phyloP scores from a whole-genome alignment of 164 flowering plant genomes.

The Macadamia integrifolia region DNA sequence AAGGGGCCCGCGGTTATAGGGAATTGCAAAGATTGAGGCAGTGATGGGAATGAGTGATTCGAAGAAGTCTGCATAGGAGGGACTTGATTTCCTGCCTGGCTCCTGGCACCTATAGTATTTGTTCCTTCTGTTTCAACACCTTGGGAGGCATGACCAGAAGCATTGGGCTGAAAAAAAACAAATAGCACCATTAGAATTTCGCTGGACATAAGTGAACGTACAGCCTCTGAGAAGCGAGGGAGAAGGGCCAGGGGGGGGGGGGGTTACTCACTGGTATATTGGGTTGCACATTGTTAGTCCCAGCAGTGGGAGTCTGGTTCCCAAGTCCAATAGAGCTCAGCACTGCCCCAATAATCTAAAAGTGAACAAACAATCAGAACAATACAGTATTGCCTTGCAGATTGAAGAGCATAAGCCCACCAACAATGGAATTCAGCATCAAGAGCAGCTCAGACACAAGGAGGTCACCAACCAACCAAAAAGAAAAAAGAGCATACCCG shows the following conservation, averaged over 20 bases:
- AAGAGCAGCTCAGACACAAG: neutral
- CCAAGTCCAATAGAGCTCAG: constrained; percentile 81
- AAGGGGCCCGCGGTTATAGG: constrained; percentile 49
- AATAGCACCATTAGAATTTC: neutral
- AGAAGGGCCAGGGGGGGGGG: too few species aligned
- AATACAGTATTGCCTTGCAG: neutral
- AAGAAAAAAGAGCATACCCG: constrained; percentile 43
- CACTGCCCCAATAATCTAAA: constrained; percentile 87
- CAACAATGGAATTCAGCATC: neutral
- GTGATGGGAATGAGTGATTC: constrained; percentile 32
- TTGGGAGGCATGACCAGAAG: constrained; percentile 35
- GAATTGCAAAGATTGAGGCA: constrained; percentile 49
- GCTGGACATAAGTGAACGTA: neutral
- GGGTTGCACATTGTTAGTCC: constrained; percentile 28
- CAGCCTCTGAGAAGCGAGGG: neutral
- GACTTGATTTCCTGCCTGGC: constrained; percentile 44
- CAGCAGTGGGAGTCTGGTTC: constrained; percentile 29
- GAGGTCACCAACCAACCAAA: neutral
- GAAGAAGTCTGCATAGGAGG: constrained; percentile 37
- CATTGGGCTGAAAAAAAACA: constrained; percentile 31
- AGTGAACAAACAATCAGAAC: constrained; percentile 1
- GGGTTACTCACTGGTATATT: constrained; percentile 38
- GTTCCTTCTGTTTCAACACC: constrained; percentile 49
- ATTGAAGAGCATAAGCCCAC: neutral
- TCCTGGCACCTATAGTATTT: constrained; percentile 29